These are phyloP conservation scores for Wallacemonas sp. DNA, from an alignment of 208 protist species.

Conservation along the genomic window DNA sequence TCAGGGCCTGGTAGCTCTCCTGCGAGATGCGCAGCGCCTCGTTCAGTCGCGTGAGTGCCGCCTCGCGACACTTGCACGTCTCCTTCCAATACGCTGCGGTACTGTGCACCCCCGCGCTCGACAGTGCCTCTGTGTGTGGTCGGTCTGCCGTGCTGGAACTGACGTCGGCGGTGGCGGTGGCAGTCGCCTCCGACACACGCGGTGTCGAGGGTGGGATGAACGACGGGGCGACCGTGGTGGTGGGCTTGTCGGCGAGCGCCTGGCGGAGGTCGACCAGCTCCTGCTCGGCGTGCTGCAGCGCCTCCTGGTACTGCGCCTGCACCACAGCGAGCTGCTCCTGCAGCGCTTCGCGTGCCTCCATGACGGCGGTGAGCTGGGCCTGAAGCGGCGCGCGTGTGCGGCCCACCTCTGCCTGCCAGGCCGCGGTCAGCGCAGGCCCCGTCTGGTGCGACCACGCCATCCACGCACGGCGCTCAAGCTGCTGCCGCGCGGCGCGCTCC, in stretches of 20 bases:
- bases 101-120: not conserved
- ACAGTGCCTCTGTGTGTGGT: too few species aligned
- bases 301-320: slow-evolving; percentile 26
- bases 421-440: not conserved
- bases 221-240: slow-evolving; percentile 15
- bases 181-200: not conserved
- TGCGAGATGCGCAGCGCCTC: slow-evolving; percentile 34
- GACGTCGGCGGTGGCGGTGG: too few species aligned
- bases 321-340: slow-evolving; percentile 2
- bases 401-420: not conserved
- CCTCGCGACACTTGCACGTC: slow-evolving; percentile 22
- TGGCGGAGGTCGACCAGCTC: slow-evolving; percentile 30
- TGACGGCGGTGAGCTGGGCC: not conserved
- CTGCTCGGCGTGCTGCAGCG: slow-evolving; percentile 38
- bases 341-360: slow-evolving; percentile 5
- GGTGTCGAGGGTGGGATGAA: not conserved
- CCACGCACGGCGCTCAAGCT: not conserved
- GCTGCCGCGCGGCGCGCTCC: not conserved
- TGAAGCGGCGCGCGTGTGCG: not conserved
- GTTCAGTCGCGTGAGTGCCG: slow-evolving; percentile 34
- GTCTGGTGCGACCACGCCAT: not conserved
- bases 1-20: slow-evolving; percentile 40
- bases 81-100: slow-evolving; percentile 34
- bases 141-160: too few species aligned
- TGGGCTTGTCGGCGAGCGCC: slow-evolving; percentile 14